A percentile compares a stretch with the other conserved stretches of the same genome.
phyloP scores from a whole-genome alignment of 495 filamentous ascomycete species.

The Darksidea phi region DNA sequence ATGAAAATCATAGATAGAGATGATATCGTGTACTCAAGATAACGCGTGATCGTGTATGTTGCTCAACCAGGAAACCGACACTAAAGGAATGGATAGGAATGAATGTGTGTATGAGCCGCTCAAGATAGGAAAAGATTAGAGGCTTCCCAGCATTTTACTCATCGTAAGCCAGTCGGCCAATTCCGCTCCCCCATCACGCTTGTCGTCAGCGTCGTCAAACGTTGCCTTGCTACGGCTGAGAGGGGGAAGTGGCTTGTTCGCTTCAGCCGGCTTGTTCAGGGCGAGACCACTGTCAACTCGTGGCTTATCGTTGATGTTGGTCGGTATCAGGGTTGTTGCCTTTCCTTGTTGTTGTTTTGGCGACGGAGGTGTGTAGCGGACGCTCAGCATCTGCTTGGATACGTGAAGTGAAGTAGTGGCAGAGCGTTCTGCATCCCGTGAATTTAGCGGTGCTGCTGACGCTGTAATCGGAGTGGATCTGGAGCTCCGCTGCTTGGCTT shows the following conservation, averaged over 20 bases:
- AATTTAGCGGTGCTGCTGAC: not conserved
- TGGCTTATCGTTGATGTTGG: not conserved
- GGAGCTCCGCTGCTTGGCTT: not conserved
- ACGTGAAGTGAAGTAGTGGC: not conserved
- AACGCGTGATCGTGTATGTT: too few species aligned
- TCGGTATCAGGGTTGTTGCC: not conserved
- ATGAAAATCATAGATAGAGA: too few species aligned
- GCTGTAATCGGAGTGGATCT: not conserved
- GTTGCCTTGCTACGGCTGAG: not conserved
- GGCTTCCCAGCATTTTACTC: slow-evolving; percentile 2
- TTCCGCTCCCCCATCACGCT: not conserved
- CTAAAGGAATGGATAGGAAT: not conserved
- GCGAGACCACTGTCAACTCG: slow-evolving; percentile 10
- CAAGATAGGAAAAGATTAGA: slow-evolving; percentile 6
- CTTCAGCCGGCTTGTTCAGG: not conserved
- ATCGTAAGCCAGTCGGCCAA: slow-evolving; percentile 8
- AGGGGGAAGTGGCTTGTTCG: slow-evolving; percentile 1
- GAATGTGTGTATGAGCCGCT: not conserved
- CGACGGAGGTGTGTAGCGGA: not conserved
- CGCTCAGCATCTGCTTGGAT: not conserved
- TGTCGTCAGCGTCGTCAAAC: not conserved
- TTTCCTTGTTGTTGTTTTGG: not conserved
- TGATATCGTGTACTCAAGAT: too few species aligned
- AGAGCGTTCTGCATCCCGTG: not conserved
- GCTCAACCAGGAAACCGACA: too few species aligned